Conservation (phyloP, 2,329 filamentous ascomycete species). For the Cytospora mali region DNA sequence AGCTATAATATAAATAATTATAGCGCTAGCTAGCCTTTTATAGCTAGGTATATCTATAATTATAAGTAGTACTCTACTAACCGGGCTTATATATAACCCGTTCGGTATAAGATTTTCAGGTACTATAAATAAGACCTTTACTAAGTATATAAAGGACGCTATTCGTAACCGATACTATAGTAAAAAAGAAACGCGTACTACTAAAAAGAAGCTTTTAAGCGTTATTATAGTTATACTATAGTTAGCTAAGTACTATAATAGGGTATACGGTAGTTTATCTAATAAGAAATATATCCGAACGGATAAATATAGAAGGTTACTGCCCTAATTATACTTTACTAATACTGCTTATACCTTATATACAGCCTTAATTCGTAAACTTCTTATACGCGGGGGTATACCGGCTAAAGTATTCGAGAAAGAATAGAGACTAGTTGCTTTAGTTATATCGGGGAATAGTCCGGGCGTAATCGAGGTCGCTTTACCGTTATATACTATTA, state of each 20-base stretch:
- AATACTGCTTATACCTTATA: neutral
- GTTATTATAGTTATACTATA: neutral
- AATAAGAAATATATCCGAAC: neutral
- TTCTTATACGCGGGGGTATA: neutral
- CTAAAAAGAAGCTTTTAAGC: no score
- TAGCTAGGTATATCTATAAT: no score
- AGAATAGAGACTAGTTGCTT: neutral
- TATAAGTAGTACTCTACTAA: no score
- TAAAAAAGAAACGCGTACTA: no score
- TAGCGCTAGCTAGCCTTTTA: no score
- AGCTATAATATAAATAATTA: no score
- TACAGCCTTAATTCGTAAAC: neutral
- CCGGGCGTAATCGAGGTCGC: no score
- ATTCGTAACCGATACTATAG: no score
- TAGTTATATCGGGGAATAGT: neutral
- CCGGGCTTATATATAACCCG: no score
- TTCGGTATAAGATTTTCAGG: no score
- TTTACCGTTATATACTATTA: neutral
- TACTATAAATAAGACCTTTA: no score
- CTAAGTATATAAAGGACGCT: no score
- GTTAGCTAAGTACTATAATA: neutral
- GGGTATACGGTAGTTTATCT: neutral
- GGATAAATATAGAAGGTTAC: neutral
- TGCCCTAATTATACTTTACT: neutral
- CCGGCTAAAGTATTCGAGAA: neutral